Percentiles rank a stretch among this genome's conserved stretches.
Evolutionary conservation across 306 rosid species (phyloP).

Genomic region (Luffa aegyptiaca): DNA sequence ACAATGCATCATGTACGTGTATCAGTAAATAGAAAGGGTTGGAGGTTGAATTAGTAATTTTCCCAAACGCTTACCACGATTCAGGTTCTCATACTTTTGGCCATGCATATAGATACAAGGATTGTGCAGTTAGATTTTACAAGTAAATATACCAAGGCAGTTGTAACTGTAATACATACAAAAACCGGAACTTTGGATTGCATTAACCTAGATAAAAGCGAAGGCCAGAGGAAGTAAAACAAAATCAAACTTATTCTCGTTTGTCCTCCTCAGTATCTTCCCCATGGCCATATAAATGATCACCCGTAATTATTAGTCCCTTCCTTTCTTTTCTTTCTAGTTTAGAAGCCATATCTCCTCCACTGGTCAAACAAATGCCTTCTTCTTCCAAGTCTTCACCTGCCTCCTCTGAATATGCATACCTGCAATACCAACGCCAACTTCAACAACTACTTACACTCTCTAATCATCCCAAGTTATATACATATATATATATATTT

Average conservation of each 20-base stretch:
- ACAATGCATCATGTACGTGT: not conserved
- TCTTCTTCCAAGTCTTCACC: constrained; percentile 86
- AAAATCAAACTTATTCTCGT: constrained; percentile 40
- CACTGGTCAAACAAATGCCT: constrained; percentile 68
- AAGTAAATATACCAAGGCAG: not conserved
- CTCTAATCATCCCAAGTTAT: not conserved
- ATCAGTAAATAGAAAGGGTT: not conserved
- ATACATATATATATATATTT: no score
- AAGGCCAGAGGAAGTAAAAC: not conserved
- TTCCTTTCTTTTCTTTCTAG: constrained; percentile 41
- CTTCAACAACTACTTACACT: constrained; percentile 2
- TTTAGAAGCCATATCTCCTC: constrained; percentile 41
- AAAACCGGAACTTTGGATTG: not conserved
- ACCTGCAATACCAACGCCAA: constrained; percentile 26
- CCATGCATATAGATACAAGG: not conserved
- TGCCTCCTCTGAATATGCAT: constrained; percentile 72
- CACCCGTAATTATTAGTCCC: constrained; percentile 29
- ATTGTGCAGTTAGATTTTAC: not conserved
- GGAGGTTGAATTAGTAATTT: not conserved
- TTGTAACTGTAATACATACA: not conserved
- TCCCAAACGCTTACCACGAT: not conserved
- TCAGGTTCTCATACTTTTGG: not conserved
- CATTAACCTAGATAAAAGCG: not conserved
- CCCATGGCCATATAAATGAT: constrained; percentile 30
- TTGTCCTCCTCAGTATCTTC: constrained; percentile 88